A percentile compares a stretch with the other conserved stretches of the same genome.
These are phyloP conservation scores for Plicaturopsis crispa DNA, from an alignment of 768 basidiomycete species.

Conservation along the genomic window DNA sequence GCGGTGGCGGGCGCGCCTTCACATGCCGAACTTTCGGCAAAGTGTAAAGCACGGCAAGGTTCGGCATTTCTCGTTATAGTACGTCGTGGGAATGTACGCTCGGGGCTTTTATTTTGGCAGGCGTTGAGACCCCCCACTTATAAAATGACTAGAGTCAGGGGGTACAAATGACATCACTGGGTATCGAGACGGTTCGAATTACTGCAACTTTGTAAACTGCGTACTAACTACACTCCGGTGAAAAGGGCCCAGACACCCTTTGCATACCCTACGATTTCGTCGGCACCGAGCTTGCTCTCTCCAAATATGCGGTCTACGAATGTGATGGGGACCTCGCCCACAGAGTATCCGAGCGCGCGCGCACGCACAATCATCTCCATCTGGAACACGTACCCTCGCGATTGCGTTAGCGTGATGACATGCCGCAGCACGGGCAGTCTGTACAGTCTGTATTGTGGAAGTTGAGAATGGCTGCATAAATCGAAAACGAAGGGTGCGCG, in stretches of 20 bases:
- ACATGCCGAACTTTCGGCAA: too few species aligned
- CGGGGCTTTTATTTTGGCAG: too few species aligned
- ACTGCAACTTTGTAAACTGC: neutral
- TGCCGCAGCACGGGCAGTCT: constrained; percentile 67
- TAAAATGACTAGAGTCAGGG: too few species aligned
- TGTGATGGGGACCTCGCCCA: constrained; percentile 90
- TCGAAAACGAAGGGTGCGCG: constrained; percentile 13
- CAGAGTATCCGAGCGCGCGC: constrained; percentile 70
- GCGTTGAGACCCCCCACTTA: too few species aligned
- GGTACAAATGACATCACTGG: constrained; percentile 16
- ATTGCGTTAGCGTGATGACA: constrained; percentile 78
- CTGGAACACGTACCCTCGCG: constrained; percentile 93
- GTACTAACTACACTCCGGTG: constrained; percentile 45
- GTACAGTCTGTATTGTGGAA: constrained; percentile 48
- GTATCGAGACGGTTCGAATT: neutral
- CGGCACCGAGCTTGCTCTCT: constrained; percentile 85
- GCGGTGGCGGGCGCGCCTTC: too few species aligned
- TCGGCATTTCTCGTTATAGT: too few species aligned
- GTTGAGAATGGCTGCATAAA: neutral
- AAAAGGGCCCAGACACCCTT: constrained; percentile 84
- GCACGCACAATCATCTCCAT: constrained; percentile 99
- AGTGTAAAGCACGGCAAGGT: too few species aligned
- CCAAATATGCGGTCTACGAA: constrained; percentile 93
- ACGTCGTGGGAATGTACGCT: too few species aligned
- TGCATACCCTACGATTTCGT: constrained; percentile 81